Conservation (phyloP, 805 yeast genomes). For the Henningerozyma blattae region DNA sequence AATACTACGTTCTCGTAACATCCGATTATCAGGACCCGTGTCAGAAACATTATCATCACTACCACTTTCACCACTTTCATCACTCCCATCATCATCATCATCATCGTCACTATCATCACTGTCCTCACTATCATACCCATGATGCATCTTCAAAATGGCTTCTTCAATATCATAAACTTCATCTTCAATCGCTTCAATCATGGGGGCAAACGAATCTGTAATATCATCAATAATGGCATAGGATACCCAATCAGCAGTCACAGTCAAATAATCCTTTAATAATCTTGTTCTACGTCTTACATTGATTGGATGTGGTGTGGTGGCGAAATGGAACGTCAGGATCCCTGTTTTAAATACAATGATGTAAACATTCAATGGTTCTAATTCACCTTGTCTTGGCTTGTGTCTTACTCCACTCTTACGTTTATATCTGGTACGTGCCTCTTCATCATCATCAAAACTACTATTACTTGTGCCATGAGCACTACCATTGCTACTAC, state of each 20-base stretch:
- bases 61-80: constrained; percentile 5
- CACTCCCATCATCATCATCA: constrained; percentile 9
- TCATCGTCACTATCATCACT: constrained; percentile 26
- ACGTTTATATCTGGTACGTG: constrained; percentile 28
- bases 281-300: constrained; percentile 88
- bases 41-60: constrained; percentile 4
- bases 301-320: constrained; percentile 93
- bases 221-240: constrained; percentile 94
- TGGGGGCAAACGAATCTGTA: constrained; percentile 94
- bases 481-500: constrained; percentile 1
- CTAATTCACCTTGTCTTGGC: constrained; percentile 45
- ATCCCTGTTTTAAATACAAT: constrained; percentile 88
- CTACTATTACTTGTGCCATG: constrained; percentile 1
- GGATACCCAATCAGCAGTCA: constrained; percentile 93
- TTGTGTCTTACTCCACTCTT: constrained; percentile 34
- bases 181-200: constrained; percentile 86
- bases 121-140: constrained; percentile 38
- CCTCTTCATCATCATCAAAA: constrained; percentile 14
- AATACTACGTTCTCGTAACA: constrained; percentile 1
- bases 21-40: constrained; percentile 5
- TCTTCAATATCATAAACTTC: constrained; percentile 95
- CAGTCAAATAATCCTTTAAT: constrained; percentile 76
- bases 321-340: constrained; percentile 83
- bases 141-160: constrained; percentile 77
- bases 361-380: constrained; percentile 85